Base-by-base conservation (phyloP, 2,329 filamentous ascomycete genomes). In the Hortaea sp. region DNA sequence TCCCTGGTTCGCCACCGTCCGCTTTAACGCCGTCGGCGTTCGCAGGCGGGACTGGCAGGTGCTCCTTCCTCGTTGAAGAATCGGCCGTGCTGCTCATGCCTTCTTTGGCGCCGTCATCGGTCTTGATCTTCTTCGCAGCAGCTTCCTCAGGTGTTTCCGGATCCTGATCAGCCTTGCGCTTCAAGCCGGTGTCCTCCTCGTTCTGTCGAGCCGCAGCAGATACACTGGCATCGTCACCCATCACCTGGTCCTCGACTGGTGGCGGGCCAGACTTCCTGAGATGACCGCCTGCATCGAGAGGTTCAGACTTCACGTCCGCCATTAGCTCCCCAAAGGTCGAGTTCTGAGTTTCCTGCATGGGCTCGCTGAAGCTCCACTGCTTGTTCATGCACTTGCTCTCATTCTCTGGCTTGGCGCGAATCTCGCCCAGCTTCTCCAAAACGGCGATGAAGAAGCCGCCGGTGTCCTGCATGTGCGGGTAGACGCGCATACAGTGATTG, bases 401-500 rank as follows among this genome's bases (percentile, higher is more conserved):
- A 4, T 77, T 75, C 65, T 92, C 85, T 20, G 82, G 81, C 65
- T 78, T 85, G 6, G 82, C 84, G 63, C 78, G 84, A 64, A 94
- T 88, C 54, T 95, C 92, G 28, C 79, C 77, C 63, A 83, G 82
- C 75, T 98, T 98, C 71, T 95, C 85, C 12, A 98, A 70, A 0
- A 95, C 89, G 0, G 88, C 84, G 63, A 98, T 95, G 71, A 98
- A 98, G 75, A 98, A 98, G 20, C 85, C 90, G 46, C 92, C 92
- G 3, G 92, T 98, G 59, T 98, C 88, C 67, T 98, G 92, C 62
- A 88, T 77, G 66, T 98, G 92, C 31, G 89, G 86, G 65, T 97
- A 98, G 5, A 98, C 82, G 51, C 92, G 79, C 76, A 97, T 89
- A 67, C 90, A 95, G 49, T 85, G 79, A 59, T 95, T 86, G 12